Percentiles rank a stretch among this genome's conserved stretches.
These are phyloP conservation scores for Penicillium subrubescens DNA, from an alignment of 495 filamentous ascomycete species.

Conservation along the genomic window DNA sequence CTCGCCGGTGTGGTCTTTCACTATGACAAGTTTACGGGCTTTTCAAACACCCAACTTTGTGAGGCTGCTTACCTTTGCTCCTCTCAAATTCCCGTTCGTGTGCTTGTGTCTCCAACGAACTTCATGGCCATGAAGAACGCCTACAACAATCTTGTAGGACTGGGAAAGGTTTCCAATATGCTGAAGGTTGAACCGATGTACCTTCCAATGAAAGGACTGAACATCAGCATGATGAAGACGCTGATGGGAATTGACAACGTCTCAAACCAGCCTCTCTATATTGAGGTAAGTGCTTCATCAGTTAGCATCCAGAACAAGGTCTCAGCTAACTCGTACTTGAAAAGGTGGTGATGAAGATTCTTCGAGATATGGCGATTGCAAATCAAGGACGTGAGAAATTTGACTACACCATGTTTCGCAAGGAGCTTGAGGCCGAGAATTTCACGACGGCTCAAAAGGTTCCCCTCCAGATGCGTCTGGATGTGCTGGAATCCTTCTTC, in stretches of 20 bases:
- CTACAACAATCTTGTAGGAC: background rate
- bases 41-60: slow-evolving; percentile 53
- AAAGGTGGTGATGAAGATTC: slow-evolving; percentile 37
- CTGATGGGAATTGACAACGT: slow-evolving; percentile 63
- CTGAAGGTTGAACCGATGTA: slow-evolving; percentile 50
- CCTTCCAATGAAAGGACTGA: slow-evolving; percentile 59
- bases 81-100: slow-evolving; percentile 53
- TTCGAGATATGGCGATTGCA: slow-evolving; percentile 59
- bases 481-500: slow-evolving; percentile 50
- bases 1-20: slow-evolving; percentile 68
- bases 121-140: slow-evolving; percentile 44
- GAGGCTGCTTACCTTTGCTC: slow-evolving; percentile 69
- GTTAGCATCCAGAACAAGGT: background rate
- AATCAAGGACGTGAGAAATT: slow-evolving; percentile 47
- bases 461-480: slow-evolving; percentile 39
- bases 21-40: slow-evolving; percentile 61
- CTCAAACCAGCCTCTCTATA: slow-evolving; percentile 57
- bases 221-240: slow-evolving; percentile 63
- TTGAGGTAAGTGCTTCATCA: slow-evolving; percentile 41
- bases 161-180: slow-evolving; percentile 26
- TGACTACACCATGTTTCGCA: slow-evolving; percentile 54
- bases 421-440: slow-evolving; percentile 1
- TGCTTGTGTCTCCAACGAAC: slow-evolving; percentile 67
- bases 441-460: slow-evolving; percentile 29
- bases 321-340: background rate